Base-by-base conservation (phyloP, 2,329 filamentous ascomycete genomes). In the Drechslerella dactyloides region DNA sequence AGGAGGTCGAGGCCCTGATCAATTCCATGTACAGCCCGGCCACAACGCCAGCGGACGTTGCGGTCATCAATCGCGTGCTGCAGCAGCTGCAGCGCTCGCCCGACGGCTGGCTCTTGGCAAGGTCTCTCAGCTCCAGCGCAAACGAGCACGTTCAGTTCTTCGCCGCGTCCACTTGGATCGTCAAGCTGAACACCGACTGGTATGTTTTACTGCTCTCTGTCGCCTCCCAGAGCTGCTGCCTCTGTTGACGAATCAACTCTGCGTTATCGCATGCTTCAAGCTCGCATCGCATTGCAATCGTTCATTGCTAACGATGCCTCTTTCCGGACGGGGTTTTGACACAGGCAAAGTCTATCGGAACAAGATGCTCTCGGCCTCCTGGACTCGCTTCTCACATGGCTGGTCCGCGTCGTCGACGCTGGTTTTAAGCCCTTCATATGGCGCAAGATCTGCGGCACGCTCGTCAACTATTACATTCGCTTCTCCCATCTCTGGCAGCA, bases 121-220 rank as follows among this genome's bases (percentile, higher is more conserved):
- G 93, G 77, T 86, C 86, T 57, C 83, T 97, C 13, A 82, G 97
- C 10, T 82, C 82, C 56, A 87, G 86, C 72, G 81, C 85, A 21
- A 87, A 90, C 75, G 85, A 89, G 72, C 89, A 93, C 76, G 86
- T 94, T 75, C 89, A 90, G 74, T 97, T 97, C 80, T 96, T 96
- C 78, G 94, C 91, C 13, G 93, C 93, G 30, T 84, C 97, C 69
- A 97, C 93, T 0, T 89, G 97, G 75, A 96, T 91, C 56, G 87
- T 97, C 76, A 99, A 97, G 81, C 86, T 97, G 68, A 97, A 97
- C 78, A 89, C 88, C n/a, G 91, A 94, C 78, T 91, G 88, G 89
- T 90, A 72, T n/a, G n/a, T 17, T 10, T 30, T 5, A 19, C 17
- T 21, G 21, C 30, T 30, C 21, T 30, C 30, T 53, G 6, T 53